Conservation (phyloP, 176 grass and related monocot genomes). For the Puccinellia tenuiflora region DNA sequence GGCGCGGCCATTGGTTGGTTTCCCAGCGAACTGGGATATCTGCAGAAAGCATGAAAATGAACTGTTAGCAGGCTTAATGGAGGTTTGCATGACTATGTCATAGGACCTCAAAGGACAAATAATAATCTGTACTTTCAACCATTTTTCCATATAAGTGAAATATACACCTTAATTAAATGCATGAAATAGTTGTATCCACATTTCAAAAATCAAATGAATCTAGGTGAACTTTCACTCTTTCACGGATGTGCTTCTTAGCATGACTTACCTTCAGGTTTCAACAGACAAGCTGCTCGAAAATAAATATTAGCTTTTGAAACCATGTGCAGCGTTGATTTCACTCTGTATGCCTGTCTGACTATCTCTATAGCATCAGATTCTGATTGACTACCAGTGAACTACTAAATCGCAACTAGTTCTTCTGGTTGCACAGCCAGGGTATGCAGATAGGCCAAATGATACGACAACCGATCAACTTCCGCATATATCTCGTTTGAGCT, state of each 20-base stretch:
- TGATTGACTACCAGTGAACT: background rate
- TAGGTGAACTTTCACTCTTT: background rate
- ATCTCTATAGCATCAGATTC: background rate
- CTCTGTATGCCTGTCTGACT: background rate
- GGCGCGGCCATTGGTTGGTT: background rate
- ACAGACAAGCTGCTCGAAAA: background rate
- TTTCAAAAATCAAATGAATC: background rate
- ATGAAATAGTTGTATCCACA: background rate
- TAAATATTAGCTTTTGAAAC: background rate
- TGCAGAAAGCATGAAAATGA: conserved; percentile 10
- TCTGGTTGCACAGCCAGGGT: background rate
- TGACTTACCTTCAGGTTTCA: conserved; percentile 3
- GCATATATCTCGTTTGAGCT: conserved; percentile 27
- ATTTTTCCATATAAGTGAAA: background rate
- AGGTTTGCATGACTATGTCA: background rate
- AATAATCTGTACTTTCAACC: background rate
- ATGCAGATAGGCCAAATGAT: conserved; percentile 21
- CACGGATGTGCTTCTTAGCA: background rate
- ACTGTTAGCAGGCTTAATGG: background rate
- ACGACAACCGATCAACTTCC: background rate
- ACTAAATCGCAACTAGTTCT: conserved; percentile 4
- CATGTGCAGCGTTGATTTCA: background rate
- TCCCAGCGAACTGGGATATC: conserved; percentile 13
- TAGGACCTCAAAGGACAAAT: background rate
- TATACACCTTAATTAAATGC: background rate